Base-by-base conservation (phyloP, 495 filamentous ascomycete genomes). In the Cetradonia linearis region DNA sequence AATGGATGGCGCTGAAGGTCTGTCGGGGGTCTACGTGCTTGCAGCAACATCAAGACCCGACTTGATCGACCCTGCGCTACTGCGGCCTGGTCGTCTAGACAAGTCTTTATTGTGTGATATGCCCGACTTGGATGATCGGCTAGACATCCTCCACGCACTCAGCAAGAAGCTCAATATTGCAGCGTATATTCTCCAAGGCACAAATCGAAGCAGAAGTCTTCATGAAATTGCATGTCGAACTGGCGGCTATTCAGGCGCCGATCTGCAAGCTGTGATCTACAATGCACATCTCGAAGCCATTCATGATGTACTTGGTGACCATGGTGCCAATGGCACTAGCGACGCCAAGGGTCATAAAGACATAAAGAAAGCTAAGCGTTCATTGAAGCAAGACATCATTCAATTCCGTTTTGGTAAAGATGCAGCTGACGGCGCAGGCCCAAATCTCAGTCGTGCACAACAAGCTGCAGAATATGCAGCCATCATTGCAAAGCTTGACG, bases 221-320 rank as follows among this genome's bases (percentile, higher is more conserved):
- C 69, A 72, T 3, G 88, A 93, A 63, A 78, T 97, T 13, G 92
- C 89, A 2, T 72, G 74, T 2, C 72, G 80, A 44, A 96, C 92
- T 0, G 88, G 90, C 61, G 93, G 93, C n/a, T 96, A 93, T 69
- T 89, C 88, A 1, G 93, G 93, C 2, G 93, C 93, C 0, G 93
- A 98, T 76, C 74, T 98, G 20, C 94, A 96, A 70, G 93, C 93
- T 0, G 81, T 98, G 11, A 81, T 97, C 18, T 96, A 94, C 61
- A 97, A 98, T 64, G 93, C 93, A 5, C 93, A 98, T 70, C 77
- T 98, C 7, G 94, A 97, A 71, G 93, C 93, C 30, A 94, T 98
- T 60, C 93, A 98, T 62, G 91, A 95, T 62, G 82, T 92, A 2
- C 81, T 98, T 4, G 86, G 83, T 14, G 87, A 88, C 61, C 75